These are phyloP conservation scores for Alternaria hordeiaustralica DNA, from an alignment of 2,329 filamentous ascomycete genomes.

Conservation along the genomic window DNA sequence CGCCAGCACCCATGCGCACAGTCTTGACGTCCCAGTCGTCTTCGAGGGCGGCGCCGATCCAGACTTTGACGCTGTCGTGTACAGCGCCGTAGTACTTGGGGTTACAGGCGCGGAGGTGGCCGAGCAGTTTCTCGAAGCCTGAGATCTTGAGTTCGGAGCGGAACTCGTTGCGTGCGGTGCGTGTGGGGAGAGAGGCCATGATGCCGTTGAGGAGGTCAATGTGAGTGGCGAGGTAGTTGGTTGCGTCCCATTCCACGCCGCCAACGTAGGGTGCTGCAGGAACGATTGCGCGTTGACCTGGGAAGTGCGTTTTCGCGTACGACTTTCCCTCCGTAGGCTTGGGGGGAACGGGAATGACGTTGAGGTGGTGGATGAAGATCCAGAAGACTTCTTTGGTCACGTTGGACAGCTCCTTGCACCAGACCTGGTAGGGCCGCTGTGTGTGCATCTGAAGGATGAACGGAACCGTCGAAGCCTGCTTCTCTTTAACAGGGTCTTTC, in stretches of 20 bases:
- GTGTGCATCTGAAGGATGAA: conserved; percentile 92
- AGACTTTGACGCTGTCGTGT: conserved; percentile 85
- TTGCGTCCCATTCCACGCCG: conserved; percentile 98
- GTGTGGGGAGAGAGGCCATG: conserved; percentile 77
- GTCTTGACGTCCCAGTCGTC: conserved; percentile 87
- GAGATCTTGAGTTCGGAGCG: conserved; percentile 80
- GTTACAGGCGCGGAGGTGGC: conserved; percentile 87
- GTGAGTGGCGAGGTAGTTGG: conserved; percentile 92
- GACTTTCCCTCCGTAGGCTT: conserved; percentile 28
- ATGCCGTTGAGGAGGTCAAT: conserved; percentile 92
- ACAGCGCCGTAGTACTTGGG: conserved; percentile 96
- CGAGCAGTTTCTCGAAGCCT: conserved; percentile 89
- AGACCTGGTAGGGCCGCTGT: conserved; percentile 86
- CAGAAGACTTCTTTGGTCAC: conserved; percentile 99
- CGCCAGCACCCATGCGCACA: conserved; percentile 72
- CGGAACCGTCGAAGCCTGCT: conserved; percentile 76
- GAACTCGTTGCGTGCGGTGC: conserved; percentile 74
- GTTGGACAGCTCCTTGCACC: conserved; percentile 89
- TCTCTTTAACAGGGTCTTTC: conserved; percentile 74
- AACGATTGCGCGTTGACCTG: conserved; percentile 84
- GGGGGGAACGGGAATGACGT: conserved; percentile 74
- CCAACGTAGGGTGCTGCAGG: conserved; percentile 95
- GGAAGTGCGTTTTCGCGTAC: conserved; percentile 75
- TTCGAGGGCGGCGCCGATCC: conserved; percentile 84
- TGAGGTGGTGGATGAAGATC: conserved; percentile 96